These are phyloP conservation scores for Cladophialophora immunda DNA, from an alignment of 2,329 filamentous ascomycete genomes.

Conservation along the genomic window DNA sequence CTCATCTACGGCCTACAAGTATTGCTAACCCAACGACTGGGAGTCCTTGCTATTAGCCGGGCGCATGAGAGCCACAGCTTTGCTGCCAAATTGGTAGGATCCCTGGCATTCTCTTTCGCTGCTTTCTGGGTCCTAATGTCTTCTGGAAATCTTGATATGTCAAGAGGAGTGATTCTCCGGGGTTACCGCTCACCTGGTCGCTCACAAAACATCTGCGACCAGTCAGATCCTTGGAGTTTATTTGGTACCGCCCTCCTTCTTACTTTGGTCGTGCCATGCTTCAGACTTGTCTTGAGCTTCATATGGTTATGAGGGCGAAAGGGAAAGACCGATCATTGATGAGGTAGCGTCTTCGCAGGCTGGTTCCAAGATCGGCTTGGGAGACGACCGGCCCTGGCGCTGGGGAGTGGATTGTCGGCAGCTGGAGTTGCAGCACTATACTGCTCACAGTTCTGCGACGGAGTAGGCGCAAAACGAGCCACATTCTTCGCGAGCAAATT, in stretches of 20 bases:
- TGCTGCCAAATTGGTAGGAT: conserved; percentile 7
- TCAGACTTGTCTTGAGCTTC: conserved; percentile 9
- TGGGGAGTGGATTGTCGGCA: conserved; percentile 50
- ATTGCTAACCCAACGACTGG: conserved; percentile 11
- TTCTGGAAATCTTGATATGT: not conserved
- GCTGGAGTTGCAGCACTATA: conserved; percentile 49
- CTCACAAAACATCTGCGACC: not conserved
- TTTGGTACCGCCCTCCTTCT: conserved; percentile 4
- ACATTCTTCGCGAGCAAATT: conserved; percentile 58
- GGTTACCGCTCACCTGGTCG: conserved; percentile 4
- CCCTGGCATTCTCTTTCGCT: conserved; percentile 4
- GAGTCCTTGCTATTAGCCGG: not conserved
- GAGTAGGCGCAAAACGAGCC: conserved; percentile 45
- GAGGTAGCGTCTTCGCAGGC: conserved; percentile 50
- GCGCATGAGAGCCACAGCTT: not conserved
- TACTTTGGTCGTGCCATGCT: conserved; percentile 14
- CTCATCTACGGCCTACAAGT: conserved; percentile 10
- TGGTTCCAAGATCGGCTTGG: conserved; percentile 53
- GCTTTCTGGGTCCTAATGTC: conserved; percentile 6
- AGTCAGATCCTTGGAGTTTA: conserved; percentile 5
- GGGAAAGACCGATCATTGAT: not conserved
- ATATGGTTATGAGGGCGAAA: conserved; percentile 1
- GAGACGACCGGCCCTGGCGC: conserved; percentile 48
- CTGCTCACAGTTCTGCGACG: conserved; percentile 43
- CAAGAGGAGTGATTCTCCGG: conserved; percentile 8